Conservation (phyloP, 192 early-diverging fungal genomes). For the Backusella luteola region DNA sequence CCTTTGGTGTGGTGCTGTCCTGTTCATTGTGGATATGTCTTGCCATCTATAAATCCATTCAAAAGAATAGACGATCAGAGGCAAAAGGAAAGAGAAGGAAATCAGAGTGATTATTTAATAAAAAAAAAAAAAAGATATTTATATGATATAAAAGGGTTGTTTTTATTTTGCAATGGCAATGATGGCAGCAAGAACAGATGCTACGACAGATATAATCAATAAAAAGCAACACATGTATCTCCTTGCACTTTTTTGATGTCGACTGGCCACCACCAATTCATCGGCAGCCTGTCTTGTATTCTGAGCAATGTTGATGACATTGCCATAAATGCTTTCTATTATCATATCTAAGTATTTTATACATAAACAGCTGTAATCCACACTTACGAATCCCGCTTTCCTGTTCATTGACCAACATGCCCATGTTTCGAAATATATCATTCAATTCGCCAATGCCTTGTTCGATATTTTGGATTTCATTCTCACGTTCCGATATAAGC, state of each 20-base stretch:
- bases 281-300: constrained; percentile 78
- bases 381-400: constrained; percentile 79
- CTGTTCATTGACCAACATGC: constrained; percentile 97
- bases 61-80: constrained; percentile 22
- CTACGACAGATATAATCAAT: constrained; percentile 72
- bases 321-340: constrained; percentile 92
- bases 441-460: constrained; percentile 91
- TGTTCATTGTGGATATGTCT: constrained; percentile 3
- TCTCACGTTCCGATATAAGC: constrained; percentile 93
- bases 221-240: constrained; percentile 87
- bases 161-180: constrained; percentile 36
- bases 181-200: constrained; percentile 59
- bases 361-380: neutral
- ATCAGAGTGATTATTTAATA: constrained; percentile 21
- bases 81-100: constrained; percentile 38
- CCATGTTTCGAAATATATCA: constrained; percentile 95
- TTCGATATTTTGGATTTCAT: constrained; percentile 90
- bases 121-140: neutral
- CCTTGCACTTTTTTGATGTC: constrained; percentile 73
- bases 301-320: constrained; percentile 75
- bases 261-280: constrained; percentile 75
- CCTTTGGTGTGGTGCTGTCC: neutral
- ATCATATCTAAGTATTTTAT: neutral
- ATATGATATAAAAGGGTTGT: neutral
- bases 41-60: constrained; percentile 2